phyloP scores from a whole-genome alignment of 2,329 filamentous ascomycete species.

The Cercospora sp. region DNA sequence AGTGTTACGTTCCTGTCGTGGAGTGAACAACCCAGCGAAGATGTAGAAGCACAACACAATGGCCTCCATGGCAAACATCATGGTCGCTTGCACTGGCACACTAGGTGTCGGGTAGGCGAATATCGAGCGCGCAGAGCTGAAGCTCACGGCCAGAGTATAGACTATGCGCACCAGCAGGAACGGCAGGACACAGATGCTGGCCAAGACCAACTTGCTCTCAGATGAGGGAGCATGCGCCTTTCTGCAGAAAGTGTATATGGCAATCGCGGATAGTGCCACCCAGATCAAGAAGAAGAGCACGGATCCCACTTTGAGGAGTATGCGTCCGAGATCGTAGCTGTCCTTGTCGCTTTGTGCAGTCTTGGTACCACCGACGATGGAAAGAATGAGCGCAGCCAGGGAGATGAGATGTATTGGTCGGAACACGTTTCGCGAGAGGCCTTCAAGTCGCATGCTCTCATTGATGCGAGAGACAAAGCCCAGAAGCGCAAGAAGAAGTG shows the following conservation, averaged over 20 bases:
- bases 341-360: constrained; percentile 1
- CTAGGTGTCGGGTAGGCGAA: constrained; percentile 28
- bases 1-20: constrained; percentile 11
- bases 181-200: constrained; percentile 32
- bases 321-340: constrained; percentile 20
- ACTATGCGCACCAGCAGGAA: constrained; percentile 41
- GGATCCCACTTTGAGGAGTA: constrained; percentile 23
- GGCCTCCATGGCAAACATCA: constrained; percentile 36
- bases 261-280: constrained; percentile 23
- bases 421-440: constrained; percentile 23
- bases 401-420: constrained; percentile 28
- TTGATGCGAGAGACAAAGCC: constrained; percentile 32
- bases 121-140: constrained; percentile 22
- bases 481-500: constrained; percentile 32
- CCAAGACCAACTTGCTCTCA: constrained; percentile 28
- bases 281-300: constrained; percentile 31
- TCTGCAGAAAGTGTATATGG: constrained; percentile 16
- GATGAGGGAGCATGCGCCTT: constrained; percentile 13
- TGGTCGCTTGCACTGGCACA: constrained; percentile 30
- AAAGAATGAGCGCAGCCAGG: constrained; percentile 31
- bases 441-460: constrained; percentile 22
- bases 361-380: constrained; percentile 31
- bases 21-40: constrained; percentile 29
- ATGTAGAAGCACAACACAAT: constrained; percentile 28
- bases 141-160: constrained; percentile 34